Evolutionary conservation across 2,329 filamentous ascomycete species (phyloP).

Genomic region (Verticillium alfalfae): DNA sequence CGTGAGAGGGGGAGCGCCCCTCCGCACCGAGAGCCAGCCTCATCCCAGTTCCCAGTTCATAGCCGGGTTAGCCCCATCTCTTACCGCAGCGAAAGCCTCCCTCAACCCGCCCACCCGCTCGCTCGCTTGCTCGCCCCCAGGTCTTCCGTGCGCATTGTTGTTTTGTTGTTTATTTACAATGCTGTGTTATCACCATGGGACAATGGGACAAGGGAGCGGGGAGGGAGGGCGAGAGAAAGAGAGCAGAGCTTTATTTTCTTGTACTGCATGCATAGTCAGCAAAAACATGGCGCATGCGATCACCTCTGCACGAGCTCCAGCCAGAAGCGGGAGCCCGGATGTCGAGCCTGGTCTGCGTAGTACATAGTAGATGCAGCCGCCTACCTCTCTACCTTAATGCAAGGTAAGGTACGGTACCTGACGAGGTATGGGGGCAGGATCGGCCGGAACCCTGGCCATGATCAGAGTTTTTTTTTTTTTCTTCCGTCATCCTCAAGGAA

Average conservation of each 20-base stretch:
- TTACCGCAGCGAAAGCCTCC: neutral
- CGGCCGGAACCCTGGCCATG: neutral
- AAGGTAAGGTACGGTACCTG: no score
- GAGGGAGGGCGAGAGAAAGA: neutral
- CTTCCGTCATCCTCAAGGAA: neutral
- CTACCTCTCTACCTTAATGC: no score
- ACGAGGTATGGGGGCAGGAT: neutral
- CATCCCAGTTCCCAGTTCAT: neutral
- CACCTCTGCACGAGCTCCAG: neutral
- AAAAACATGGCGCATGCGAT: neutral
- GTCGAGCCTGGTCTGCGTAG: neutral
- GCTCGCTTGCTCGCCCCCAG: no score
- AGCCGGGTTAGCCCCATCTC: neutral
- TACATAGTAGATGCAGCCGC: no score
- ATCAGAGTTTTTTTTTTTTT: neutral
- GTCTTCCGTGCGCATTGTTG: neutral
- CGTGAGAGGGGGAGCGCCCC: neutral
- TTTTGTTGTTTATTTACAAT: neutral
- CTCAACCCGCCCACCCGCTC: neutral
- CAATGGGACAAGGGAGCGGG: neutral
- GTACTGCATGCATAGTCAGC: neutral
- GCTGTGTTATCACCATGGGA: neutral
- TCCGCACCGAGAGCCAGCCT: neutral
- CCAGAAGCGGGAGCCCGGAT: neutral
- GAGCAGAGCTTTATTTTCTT: neutral